Evolutionary conservation across 345 rosid species (phyloP).

Genomic region (Citrus unshiu): DNA sequence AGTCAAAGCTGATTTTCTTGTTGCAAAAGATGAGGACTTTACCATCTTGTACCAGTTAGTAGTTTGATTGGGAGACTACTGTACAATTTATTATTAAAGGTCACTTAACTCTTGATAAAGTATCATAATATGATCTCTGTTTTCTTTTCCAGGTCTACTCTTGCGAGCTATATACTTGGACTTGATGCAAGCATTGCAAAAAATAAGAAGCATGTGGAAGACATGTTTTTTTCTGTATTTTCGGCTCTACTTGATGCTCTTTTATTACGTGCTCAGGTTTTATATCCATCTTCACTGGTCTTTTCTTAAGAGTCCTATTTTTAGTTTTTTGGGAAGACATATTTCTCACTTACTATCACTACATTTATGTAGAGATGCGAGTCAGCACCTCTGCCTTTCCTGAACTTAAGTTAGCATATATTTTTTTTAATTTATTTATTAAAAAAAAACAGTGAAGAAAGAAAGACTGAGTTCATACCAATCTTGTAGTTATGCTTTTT

Average conservation of each 20-base stretch:
- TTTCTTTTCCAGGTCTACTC: constrained; percentile 62
- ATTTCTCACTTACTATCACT: not conserved
- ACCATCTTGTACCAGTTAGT: not conserved
- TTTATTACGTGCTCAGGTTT: constrained; percentile 87
- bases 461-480: not conserved
- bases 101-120: not conserved
- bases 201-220: constrained; percentile 49
- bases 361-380: not conserved
- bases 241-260: constrained; percentile 79
- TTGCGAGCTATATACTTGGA: constrained; percentile 71
- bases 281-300: constrained; percentile 8
- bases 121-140: not conserved
- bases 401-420: no score
- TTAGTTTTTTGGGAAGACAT: not conserved
- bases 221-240: constrained; percentile 62
- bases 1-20: not conserved
- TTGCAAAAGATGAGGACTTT: not conserved
- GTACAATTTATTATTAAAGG: not conserved
- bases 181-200: constrained; percentile 38
- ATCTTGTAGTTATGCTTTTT: not conserved
- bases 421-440: no score
- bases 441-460: not conserved
- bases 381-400: not conserved
- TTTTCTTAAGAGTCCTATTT: constrained; percentile 4
- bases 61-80: not conserved